These are phyloP conservation scores for Penicillium fuscoglaucum DNA, from an alignment of 2,329 filamentous ascomycete species.

Conservation along the genomic window DNA sequence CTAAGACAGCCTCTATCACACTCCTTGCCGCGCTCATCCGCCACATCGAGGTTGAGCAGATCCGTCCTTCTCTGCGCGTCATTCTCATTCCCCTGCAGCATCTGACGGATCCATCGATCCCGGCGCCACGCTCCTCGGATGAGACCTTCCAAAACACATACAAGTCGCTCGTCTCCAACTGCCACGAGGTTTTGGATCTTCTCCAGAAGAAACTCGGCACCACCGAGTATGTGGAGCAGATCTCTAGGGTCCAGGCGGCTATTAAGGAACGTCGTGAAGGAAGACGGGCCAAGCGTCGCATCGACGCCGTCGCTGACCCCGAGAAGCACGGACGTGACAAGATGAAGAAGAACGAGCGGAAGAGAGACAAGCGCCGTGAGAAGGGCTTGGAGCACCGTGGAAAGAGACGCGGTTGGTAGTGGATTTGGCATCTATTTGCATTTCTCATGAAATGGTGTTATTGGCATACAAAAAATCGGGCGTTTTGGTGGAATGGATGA, in stretches of 20 bases:
- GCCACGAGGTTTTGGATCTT: constrained; percentile 75
- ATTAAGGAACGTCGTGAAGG: constrained; percentile 72
- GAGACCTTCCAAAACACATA: constrained; percentile 68
- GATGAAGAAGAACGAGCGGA: constrained; percentile 78
- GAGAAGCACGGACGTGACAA: constrained; percentile 77
- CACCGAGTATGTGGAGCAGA: constrained; percentile 70
- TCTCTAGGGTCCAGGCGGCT: constrained; percentile 70
- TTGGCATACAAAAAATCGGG: constrained; percentile 28
- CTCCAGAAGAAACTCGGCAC: constrained; percentile 84
- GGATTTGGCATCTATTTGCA: constrained; percentile 11
- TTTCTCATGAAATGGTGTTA: constrained; percentile 21
- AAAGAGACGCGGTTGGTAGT: constrained; percentile 68
- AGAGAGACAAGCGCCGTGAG: constrained; percentile 79
- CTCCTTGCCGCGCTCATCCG: constrained; percentile 70
- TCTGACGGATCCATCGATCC: constrained; percentile 76
- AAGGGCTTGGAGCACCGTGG: constrained; percentile 71
- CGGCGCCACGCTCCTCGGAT: constrained; percentile 69
- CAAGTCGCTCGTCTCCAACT: constrained; percentile 68
- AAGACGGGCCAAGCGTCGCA: constrained; percentile 79
- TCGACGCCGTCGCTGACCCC: constrained; percentile 80
- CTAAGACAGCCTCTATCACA: constrained; percentile 73
- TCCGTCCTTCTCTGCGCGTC: constrained; percentile 63
- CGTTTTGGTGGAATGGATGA: constrained; percentile 22
- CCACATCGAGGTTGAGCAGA: constrained; percentile 58
- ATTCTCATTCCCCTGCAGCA: constrained; percentile 73